Base-by-base conservation (phyloP, 306 rosid genomes). In the Erythrophleum fordii region DNA sequence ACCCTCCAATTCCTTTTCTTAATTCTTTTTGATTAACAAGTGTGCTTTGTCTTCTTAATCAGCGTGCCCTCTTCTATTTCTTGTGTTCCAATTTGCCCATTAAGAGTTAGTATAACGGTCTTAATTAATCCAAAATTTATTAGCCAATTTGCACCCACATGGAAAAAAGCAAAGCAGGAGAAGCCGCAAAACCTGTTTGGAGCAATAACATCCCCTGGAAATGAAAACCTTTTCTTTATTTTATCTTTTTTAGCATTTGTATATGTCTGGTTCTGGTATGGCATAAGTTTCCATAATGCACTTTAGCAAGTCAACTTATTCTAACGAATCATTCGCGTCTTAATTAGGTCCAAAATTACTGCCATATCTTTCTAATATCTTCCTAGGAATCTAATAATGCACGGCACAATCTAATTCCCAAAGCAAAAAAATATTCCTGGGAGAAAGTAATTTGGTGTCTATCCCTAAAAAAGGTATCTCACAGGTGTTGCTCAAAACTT, bases 221-320 rank as follows among this genome's bases (percentile, higher is more conserved):
- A 52, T 25, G 16, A 14, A 18, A 64, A 56, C 29, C 12, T 29
- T 16, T 8, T 28, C 9, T 25, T 49, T 44, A 16, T 52, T 18
- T 6, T 52, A 16, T 1, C 0, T 42, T 45, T 20, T 8, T 55
- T n/a, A 11, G 49, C 17, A 11, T 41, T 42, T 41, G 10, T 22
- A 4, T 22, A 22, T 28, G 34, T 66, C 31, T 17, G 70, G 51
- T 66, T 66, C n/a, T 20, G 44, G 69, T 14, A 26, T 76, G 62
- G 82, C 73, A 73, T 48, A 11, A 61, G 41, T 72, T 66, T 67
- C 69, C 68, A 58, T 51, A 8, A 68, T 22, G 73, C 78, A 81
- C 74, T 75, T 75, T 75, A 49, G 11, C 49, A 34, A 72, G 81
- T 85, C 85, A 85, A 73, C 78, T 77, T 85, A 81, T 81, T 81